phyloP scores from a whole-genome alignment of 1,284 basidiomycete genomes.

The Moniliophthora roreri region DNA sequence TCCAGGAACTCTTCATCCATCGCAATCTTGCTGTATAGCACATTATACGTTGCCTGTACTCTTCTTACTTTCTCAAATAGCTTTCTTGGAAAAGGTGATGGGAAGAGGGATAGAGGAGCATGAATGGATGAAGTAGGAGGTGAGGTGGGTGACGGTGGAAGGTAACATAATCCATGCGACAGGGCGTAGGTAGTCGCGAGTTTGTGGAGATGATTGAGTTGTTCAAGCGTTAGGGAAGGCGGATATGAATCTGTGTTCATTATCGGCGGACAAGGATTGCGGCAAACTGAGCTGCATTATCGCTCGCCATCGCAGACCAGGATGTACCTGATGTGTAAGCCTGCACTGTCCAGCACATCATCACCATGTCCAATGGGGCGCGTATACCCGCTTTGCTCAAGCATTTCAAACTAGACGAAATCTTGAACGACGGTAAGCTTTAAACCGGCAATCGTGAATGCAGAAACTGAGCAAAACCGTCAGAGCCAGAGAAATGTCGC shows the following conservation, averaged over 20 bases:
- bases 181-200: conserved; percentile 82
- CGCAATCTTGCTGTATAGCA: conserved; percentile 84
- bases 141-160: conserved; percentile 42
- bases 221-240: too few relatives aligned
- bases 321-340: too few relatives aligned
- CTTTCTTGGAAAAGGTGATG: conserved; percentile 80
- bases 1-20: conserved; percentile 82
- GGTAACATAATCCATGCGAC: too few relatives aligned
- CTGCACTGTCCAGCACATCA: too few relatives aligned
- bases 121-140: conserved; percentile 78
- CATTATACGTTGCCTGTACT: conserved; percentile 82
- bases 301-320: too few relatives aligned
- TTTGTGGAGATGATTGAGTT: conserved; percentile 1
- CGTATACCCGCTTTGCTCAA: conserved; percentile 18
- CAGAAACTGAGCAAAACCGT: not conserved
- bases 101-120: conserved; percentile 87
- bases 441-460: conserved; percentile 8
- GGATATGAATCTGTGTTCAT: too few relatives aligned
- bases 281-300: too few relatives aligned
- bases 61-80: conserved; percentile 71
- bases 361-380: conserved; percentile 2
- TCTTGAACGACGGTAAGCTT: conserved; percentile 55
- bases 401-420: conserved; percentile 46
- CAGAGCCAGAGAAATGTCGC: conserved; percentile 26
- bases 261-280: too few relatives aligned